Evolutionary conservation across 2,329 filamentous ascomycete species (phyloP).

Genomic region (Chrysoporthe cubensis): DNA sequence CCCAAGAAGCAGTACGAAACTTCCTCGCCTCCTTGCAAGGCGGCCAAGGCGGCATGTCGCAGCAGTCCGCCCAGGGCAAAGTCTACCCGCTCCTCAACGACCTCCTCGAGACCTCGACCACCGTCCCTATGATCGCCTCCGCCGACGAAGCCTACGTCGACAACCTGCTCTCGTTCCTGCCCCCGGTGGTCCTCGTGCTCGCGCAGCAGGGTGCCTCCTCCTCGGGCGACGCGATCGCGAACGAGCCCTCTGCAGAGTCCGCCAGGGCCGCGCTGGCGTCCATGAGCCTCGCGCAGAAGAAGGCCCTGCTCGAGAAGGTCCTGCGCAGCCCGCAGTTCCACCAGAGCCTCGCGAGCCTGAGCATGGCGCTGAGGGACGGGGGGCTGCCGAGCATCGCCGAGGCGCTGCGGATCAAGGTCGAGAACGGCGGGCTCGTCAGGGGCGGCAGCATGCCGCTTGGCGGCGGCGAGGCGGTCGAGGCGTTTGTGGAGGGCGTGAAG

Average conservation of each 20-base stretch:
- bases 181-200: constrained; percentile 76
- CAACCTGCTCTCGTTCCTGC: constrained; percentile 75
- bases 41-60: constrained; percentile 44
- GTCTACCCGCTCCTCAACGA: constrained; percentile 85
- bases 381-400: constrained; percentile 89
- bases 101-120: constrained; percentile 77
- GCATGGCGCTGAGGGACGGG: constrained; percentile 85
- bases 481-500: constrained; percentile 89
- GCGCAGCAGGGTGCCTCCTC: constrained; percentile 66
- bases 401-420: constrained; percentile 77
- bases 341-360: constrained; percentile 83
- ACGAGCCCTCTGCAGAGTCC: constrained; percentile 70
- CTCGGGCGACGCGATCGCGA: constrained; percentile 53
- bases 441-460: constrained; percentile 83
- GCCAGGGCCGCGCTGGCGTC: constrained; percentile 75
- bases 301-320: constrained; percentile 77
- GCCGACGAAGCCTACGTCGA: constrained; percentile 71
- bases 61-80: constrained; percentile 55
- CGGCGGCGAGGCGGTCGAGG: constrained; percentile 85
- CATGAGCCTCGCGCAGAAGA: constrained; percentile 77
- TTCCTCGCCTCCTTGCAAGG: constrained; percentile 82
- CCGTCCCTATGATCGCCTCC: constrained; percentile 73
- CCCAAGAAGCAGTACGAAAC: constrained; percentile 80
- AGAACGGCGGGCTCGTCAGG: constrained; percentile 81
- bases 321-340: constrained; percentile 88